These are phyloP conservation scores for Paecilomyces dactylethromorphus DNA, from an alignment of 2,329 filamentous ascomycete genomes.

Conservation along the genomic window DNA sequence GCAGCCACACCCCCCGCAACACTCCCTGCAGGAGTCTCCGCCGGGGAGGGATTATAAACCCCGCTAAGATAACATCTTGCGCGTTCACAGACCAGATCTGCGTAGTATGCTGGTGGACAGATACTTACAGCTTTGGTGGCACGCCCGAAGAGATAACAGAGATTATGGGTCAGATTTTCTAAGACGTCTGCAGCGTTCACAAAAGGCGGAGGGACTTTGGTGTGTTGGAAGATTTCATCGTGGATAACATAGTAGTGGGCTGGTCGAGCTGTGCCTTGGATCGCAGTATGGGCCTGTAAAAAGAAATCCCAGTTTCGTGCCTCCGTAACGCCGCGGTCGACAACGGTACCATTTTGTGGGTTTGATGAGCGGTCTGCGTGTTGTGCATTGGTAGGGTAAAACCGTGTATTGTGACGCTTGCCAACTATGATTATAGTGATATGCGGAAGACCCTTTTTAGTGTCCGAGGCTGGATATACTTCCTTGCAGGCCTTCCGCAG, in stretches of 20 bases:
- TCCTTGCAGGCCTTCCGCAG: slow-evolving; percentile 54
- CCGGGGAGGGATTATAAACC: slow-evolving; percentile 46
- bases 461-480: slow-evolving; percentile 48
- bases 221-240: slow-evolving; percentile 58
- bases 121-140: slow-evolving; percentile 85
- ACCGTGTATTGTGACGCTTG: slow-evolving; percentile 83
- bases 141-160: slow-evolving; percentile 78
- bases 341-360: slow-evolving; percentile 67
- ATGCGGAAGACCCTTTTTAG: slow-evolving; percentile 48
- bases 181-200: slow-evolving; percentile 57
- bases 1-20: slow-evolving; percentile 10
- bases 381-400: slow-evolving; percentile 60
- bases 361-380: slow-evolving; percentile 58
- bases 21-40: slow-evolving; percentile 15
- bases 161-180: slow-evolving; percentile 66
- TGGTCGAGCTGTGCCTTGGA: slow-evolving; percentile 77
- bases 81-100: slow-evolving; percentile 75
- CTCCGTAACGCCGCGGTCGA: slow-evolving; percentile 76
- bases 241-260: slow-evolving; percentile 76
- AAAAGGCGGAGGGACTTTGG: slow-evolving; percentile 5
- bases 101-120: slow-evolving; percentile 85
- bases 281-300: slow-evolving; percentile 71
- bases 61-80: slow-evolving; percentile 65
- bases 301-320: slow-evolving; percentile 77
- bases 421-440: slow-evolving; percentile 73